These are phyloP conservation scores for Aspergillus sp. DNA, from an alignment of 2,329 filamentous ascomycete genomes.

Conservation along the genomic window DNA sequence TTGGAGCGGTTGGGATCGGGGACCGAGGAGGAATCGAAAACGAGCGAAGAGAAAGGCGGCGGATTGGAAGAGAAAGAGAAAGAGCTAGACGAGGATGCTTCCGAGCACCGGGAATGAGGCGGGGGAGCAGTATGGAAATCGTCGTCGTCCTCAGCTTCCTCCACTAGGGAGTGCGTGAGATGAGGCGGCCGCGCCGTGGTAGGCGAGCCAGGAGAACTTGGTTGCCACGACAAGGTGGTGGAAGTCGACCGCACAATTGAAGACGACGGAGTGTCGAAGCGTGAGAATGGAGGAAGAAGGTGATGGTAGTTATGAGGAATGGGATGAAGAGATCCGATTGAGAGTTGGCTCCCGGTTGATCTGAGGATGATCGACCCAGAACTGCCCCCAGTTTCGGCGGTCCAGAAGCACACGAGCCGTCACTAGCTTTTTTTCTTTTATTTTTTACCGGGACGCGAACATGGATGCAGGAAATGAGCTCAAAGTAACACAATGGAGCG, in stretches of 20 bases:
- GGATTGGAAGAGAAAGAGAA: slow-evolving; percentile 52
- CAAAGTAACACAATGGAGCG: background rate
- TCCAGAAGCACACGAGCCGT: background rate
- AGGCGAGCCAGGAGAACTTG: slow-evolving; percentile 29
- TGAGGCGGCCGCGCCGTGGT: slow-evolving; percentile 39
- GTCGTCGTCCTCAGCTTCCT: slow-evolving; percentile 32
- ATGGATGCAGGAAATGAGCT: background rate
- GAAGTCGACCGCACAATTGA: slow-evolving; percentile 2
- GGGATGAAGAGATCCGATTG: background rate
- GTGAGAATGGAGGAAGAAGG: background rate
- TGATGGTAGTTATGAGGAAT: background rate
- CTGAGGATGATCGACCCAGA: slow-evolving; percentile 1
- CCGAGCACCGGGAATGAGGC: slow-evolving; percentile 30
- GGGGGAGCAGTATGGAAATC: slow-evolving; percentile 35
- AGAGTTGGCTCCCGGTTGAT: slow-evolving; percentile 1
- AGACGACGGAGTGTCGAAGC: background rate
- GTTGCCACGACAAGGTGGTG: slow-evolving; percentile 30
- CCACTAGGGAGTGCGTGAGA: slow-evolving; percentile 32
- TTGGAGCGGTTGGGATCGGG: slow-evolving; percentile 32
- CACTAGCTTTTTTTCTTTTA: background rate
- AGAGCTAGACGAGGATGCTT: slow-evolving; percentile 42
- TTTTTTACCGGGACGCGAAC: background rate
- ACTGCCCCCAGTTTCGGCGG: background rate
- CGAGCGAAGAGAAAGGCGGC: slow-evolving; percentile 59
- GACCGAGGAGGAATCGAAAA: slow-evolving; percentile 41